These are phyloP conservation scores for Clonostachys sp. DNA, from an alignment of 2,329 filamentous ascomycete species.

Conservation along the genomic window DNA sequence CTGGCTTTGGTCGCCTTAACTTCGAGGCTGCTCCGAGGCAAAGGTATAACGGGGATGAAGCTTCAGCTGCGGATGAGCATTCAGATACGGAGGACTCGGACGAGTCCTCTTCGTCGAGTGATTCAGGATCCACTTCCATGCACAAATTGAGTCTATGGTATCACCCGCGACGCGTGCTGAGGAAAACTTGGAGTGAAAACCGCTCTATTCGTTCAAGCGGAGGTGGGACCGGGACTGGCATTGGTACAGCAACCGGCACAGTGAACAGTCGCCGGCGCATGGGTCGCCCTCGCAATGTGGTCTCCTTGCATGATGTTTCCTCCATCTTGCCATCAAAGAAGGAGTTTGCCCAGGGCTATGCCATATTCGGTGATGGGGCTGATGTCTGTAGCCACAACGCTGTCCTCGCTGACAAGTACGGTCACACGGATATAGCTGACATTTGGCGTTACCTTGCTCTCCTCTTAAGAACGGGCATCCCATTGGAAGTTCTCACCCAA, in stretches of 20 bases:
- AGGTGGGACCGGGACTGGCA: constrained; percentile 52
- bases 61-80: constrained; percentile 45
- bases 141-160: constrained; percentile 55
- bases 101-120: constrained; percentile 46
- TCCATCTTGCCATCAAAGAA: constrained; percentile 73
- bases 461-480: constrained; percentile 72
- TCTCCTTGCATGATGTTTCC: constrained; percentile 69
- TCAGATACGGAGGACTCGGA: constrained; percentile 45
- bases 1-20: constrained; percentile 50
- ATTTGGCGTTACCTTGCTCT: constrained; percentile 81
- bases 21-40: constrained; percentile 45
- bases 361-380: constrained; percentile 77
- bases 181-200: constrained; percentile 52
- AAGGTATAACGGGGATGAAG: constrained; percentile 41
- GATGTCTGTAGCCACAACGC: constrained; percentile 84
- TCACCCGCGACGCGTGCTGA: constrained; percentile 43
- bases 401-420: constrained; percentile 66
- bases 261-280: constrained; percentile 43
- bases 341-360: constrained; percentile 73
- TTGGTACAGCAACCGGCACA: constrained; percentile 43
- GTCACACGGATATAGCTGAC: constrained; percentile 66
- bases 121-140: constrained; percentile 60
- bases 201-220: constrained; percentile 56
- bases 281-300: constrained; percentile 57
- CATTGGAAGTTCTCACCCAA: constrained; percentile 55